These are phyloP conservation scores for Trichoderma atrobrunneum DNA, from an alignment of 2,329 filamentous ascomycete genomes.

Conservation along the genomic window DNA sequence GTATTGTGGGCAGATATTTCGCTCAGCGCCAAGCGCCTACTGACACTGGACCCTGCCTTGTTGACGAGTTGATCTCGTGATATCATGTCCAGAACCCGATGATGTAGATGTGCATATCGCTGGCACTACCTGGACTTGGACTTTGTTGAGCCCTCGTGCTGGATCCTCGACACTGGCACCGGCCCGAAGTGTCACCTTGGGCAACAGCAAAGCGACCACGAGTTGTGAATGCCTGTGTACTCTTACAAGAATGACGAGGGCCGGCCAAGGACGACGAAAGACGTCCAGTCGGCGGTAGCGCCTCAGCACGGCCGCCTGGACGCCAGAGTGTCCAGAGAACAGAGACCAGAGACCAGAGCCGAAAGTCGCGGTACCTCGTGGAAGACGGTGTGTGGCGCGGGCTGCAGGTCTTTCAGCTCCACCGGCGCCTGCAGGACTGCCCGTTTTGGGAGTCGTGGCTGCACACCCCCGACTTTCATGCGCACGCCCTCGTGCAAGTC, in stretches of 20 bases:
- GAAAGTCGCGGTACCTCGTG: constrained; percentile 16
- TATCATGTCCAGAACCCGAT: constrained; percentile 7
- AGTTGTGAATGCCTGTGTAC: background rate
- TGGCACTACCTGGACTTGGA: background rate
- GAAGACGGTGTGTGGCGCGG: constrained; percentile 20
- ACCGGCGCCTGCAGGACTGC: constrained; percentile 16
- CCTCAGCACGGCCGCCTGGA: background rate
- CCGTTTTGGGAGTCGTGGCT: constrained; percentile 14
- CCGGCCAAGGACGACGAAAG: background rate
- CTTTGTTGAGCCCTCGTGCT: background rate
- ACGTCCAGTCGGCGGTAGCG: background rate
- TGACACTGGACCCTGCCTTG: constrained; percentile 11
- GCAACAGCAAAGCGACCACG: background rate
- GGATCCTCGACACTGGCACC: background rate
- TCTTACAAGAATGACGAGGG: background rate
- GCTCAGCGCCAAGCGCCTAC: constrained; percentile 19
- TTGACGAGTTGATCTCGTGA: constrained; percentile 16
- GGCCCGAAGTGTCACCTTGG: background rate
- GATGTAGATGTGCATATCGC: constrained; percentile 3
- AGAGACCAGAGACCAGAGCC: background rate
- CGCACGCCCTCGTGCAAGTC: constrained; percentile 4
- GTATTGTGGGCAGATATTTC: constrained; percentile 11
- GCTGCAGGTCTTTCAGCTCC: constrained; percentile 21
- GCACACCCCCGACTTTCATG: constrained; percentile 7
- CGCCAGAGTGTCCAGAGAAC: background rate